Percentiles rank a stretch among this genome's conserved stretches.
phyloP scores from a whole-genome alignment of 2,329 filamentous ascomycete species.

The Apiospora saccharicola region DNA sequence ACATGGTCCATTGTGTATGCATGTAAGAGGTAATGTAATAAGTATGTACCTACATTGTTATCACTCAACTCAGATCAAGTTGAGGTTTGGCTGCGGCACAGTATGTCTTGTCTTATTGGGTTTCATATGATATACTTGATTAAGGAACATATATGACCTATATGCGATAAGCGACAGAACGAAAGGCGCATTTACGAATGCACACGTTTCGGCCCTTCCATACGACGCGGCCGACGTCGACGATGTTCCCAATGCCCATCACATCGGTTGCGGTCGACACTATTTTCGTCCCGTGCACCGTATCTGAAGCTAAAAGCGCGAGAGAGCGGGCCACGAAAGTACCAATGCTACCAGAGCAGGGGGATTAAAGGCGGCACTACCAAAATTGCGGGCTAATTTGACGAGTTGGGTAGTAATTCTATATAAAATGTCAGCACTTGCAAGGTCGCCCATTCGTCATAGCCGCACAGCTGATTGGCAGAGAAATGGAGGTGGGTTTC shows the following conservation, averaged over 20 bases:
- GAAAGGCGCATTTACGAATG: background rate
- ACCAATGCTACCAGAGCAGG: background rate
- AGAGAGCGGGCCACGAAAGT: background rate
- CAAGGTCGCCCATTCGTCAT: background rate
- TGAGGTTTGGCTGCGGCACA: background rate
- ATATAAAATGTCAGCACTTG: conserved; percentile 11
- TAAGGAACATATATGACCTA: background rate
- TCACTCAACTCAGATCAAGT: background rate
- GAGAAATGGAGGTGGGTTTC: background rate
- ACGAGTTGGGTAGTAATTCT: background rate
- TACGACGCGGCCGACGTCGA: background rate
- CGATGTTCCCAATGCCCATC: background rate
- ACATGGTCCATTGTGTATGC: background rate
- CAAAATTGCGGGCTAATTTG: conserved; percentile 4
- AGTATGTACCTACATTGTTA: background rate
- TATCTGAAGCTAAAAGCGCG: background rate
- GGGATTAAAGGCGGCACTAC: conserved; percentile 13
- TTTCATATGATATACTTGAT: background rate
- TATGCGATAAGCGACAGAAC: background rate
- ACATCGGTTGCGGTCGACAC: background rate
- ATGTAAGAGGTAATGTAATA: background rate
- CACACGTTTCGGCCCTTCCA: background rate
- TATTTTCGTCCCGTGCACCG: conserved; percentile 1
- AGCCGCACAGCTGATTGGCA: background rate
- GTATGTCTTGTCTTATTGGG: background rate